Percentiles rank a stretch among this genome's conserved stretches.
Evolutionary conservation across 805 yeast genomes (phyloP).

Genomic region (Millerozyma miso): DNA sequence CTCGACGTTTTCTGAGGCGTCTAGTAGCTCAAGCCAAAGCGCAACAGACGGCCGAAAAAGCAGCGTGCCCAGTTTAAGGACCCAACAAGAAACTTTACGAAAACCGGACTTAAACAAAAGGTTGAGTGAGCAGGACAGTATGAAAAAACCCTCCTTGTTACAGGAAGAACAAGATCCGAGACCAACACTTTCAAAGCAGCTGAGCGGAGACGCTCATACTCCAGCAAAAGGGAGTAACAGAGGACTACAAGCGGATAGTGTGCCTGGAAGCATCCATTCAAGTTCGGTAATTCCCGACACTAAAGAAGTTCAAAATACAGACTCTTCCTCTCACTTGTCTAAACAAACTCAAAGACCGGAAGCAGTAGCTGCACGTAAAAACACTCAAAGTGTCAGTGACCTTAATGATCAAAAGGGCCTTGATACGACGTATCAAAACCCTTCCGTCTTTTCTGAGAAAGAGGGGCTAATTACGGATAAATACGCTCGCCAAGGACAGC

Average conservation of each 20-base stretch:
- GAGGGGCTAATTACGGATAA: neutral
- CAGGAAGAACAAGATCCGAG: neutral
- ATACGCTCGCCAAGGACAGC: too few relatives aligned
- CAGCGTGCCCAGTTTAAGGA: neutral
- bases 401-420: neutral
- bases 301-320: too few relatives aligned
- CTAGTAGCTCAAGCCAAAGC: neutral
- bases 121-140: neutral
- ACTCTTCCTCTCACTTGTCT: neutral
- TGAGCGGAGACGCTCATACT: neutral
- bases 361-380: neutral
- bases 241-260: neutral
- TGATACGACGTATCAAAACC: neutral
- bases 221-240: neutral
- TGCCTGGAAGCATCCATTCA: neutral
- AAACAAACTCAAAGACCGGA: neutral
- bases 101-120: neutral
- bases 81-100: neutral
- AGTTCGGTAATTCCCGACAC: neutral
- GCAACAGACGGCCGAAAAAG: neutral
- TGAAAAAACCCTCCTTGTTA: neutral
- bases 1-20: neutral
- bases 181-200: neutral
- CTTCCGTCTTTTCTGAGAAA: neutral
- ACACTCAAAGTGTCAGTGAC: neutral